Conservation (phyloP, 2,329 filamentous ascomycete genomes). For the Nemania diffusa region DNA sequence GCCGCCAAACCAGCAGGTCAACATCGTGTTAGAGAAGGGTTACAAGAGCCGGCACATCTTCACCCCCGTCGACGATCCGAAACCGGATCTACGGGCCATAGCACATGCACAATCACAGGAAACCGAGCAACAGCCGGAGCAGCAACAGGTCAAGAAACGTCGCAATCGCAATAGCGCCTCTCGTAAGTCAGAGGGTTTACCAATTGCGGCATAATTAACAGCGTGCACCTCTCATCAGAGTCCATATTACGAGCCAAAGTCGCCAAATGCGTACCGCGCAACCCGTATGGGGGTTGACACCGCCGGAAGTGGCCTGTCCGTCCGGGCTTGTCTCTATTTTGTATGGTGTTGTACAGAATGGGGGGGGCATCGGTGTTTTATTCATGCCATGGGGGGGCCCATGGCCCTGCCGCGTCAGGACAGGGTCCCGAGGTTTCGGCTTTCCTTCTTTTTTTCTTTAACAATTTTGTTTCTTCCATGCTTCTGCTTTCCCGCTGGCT, state of each 20-base stretch:
- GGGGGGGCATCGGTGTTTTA: constrained; percentile 15
- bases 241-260: background rate
- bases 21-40: constrained; percentile 62
- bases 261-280: background rate
- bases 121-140: constrained; percentile 1
- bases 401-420: constrained; percentile 10
- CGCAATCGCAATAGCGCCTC: constrained; percentile 28
- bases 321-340: constrained; percentile 7
- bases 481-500: background rate
- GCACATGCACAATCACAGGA: background rate
- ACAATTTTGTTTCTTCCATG: background rate
- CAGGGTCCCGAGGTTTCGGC: constrained; percentile 2
- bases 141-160: constrained; percentile 11
- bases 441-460: background rate
- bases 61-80: constrained; percentile 27
- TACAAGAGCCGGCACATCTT: constrained; percentile 59
- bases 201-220: constrained; percentile 13
- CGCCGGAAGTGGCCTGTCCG: background rate
- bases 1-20: constrained; percentile 70
- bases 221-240: background rate
- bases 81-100: background rate
- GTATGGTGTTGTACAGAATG: constrained; percentile 26
- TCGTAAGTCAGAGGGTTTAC: constrained; percentile 22
- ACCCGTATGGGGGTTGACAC: background rate
- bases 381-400: background rate